Conservation (phyloP, 306 rosid species). For the Quercus variabilis region DNA sequence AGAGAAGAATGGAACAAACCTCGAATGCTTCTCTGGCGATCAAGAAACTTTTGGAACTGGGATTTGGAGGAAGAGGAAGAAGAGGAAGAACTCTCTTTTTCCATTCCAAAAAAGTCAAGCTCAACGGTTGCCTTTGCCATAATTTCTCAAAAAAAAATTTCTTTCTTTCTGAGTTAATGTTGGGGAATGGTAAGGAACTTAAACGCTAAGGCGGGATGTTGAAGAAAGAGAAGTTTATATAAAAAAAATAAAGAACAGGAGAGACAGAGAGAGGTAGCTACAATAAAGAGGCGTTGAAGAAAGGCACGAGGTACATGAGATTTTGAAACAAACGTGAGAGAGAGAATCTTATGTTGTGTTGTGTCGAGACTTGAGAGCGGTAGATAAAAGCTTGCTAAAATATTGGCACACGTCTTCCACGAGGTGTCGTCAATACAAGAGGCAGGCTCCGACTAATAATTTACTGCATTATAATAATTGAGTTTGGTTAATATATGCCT, state of each 20-base stretch:
- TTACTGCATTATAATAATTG: too few relatives aligned
- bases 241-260: too few relatives aligned
- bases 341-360: neutral
- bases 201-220: neutral
- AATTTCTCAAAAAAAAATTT: neutral
- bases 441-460: neutral
- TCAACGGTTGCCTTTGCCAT: conserved; percentile 31
- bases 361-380: neutral
- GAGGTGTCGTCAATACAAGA: neutral
- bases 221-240: neutral
- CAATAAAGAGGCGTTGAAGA: neutral
- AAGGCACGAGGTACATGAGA: conserved; percentile 25
- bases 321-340: neutral
- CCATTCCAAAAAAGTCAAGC: conserved; percentile 46
- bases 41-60: conserved; percentile 44
- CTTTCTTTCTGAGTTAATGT: neutral
- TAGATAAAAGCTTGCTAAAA: neutral
- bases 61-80: conserved; percentile 18
- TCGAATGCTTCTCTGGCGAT: conserved; percentile 39
- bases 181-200: neutral
- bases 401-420: conserved; percentile 30
- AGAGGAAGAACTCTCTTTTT: neutral
- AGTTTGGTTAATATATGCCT: fast-evolving
- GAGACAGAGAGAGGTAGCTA: neutral
- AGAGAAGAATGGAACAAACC: conserved; percentile 1